Evolutionary conservation across 495 filamentous ascomycete genomes (phyloP).

Genomic region (Hypoxylon fuscum): DNA sequence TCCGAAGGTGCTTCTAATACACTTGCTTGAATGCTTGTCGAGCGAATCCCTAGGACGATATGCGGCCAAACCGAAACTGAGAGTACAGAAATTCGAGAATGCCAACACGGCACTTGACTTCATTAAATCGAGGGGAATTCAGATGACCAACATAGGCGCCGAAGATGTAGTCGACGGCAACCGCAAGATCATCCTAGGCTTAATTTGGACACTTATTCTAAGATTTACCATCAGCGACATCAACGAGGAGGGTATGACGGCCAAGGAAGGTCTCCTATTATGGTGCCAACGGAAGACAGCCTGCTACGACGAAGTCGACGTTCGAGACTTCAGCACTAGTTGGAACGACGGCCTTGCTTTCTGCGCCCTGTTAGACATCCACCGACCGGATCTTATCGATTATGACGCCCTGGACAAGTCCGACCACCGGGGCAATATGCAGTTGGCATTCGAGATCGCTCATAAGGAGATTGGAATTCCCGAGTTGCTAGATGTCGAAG

Average conservation of each 20-base stretch:
- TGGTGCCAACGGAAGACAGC: slow-evolving; percentile 99
- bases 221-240: slow-evolving; percentile 98
- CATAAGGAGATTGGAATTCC: slow-evolving; percentile 97
- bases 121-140: slow-evolving; percentile 88
- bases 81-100: slow-evolving; percentile 98
- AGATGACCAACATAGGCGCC: slow-evolving; percentile 97
- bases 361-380: slow-evolving; percentile 95
- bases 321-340: slow-evolving; percentile 90
- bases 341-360: slow-evolving; percentile 99
- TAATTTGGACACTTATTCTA: slow-evolving; percentile 98
- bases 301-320: slow-evolving; percentile 95
- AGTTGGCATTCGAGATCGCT: slow-evolving; percentile 94
- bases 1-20: slow-evolving; percentile 85
- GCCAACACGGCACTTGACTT: slow-evolving; percentile 95
- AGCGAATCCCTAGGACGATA: slow-evolving; percentile 94
- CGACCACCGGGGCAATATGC: slow-evolving; percentile 97
- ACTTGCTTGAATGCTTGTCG: slow-evolving; percentile 94
- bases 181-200: slow-evolving; percentile 92
- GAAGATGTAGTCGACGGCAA: slow-evolving; percentile 99
- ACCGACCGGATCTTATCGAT: slow-evolving; percentile 96
- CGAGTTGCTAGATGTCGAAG: slow-evolving; percentile 93
- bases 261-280: slow-evolving; percentile 91
- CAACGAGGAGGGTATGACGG: slow-evolving; percentile 96
- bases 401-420: slow-evolving; percentile 92
- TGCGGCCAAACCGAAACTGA: slow-evolving; percentile 92